phyloP scores from a whole-genome alignment of 164 flowering plant species.

The Aristolochia californica region DNA sequence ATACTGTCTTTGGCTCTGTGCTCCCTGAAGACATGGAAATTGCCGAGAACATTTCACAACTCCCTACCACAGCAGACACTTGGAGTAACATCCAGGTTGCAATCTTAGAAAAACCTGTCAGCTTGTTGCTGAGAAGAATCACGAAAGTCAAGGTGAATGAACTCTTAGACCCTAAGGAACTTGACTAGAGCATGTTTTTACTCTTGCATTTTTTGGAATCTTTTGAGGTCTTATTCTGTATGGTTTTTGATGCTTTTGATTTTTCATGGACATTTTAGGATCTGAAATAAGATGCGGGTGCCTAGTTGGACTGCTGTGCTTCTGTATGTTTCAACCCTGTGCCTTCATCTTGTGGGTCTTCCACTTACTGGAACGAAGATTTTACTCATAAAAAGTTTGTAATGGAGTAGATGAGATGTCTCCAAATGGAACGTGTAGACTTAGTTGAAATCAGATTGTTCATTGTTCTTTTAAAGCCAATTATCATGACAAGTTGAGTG shows the following conservation, averaged over 20 bases:
- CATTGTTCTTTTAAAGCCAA: no score
- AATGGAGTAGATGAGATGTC: no score
- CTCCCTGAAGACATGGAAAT: slow-evolving; percentile 80
- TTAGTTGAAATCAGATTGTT: no score
- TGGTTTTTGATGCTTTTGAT: slow-evolving; percentile 2
- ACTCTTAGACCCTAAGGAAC: slow-evolving; percentile 2
- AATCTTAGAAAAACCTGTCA: slow-evolving; percentile 54
- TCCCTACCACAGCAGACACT: slow-evolving; percentile 50
- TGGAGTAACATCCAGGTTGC: slow-evolving; percentile 66
- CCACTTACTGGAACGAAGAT: no score
- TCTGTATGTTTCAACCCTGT: no score
- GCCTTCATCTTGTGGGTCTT: no score
- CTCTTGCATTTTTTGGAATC: neutral
- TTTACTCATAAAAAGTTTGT: no score
- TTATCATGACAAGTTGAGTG: no score
- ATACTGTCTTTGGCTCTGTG: slow-evolving; percentile 77
- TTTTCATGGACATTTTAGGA: slow-evolving; percentile 4
- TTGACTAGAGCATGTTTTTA: slow-evolving; percentile 6
- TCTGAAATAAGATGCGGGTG: neutral
- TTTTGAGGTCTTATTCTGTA: neutral
- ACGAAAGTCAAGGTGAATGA: slow-evolving; percentile 17
- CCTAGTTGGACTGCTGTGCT: no score
- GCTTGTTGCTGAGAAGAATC: slow-evolving; percentile 38
- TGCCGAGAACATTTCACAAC: slow-evolving; percentile 61
- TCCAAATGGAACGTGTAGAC: no score